Percentiles rank a stretch among this genome's conserved stretches.
Evolutionary conservation across 495 filamentous ascomycete species (phyloP).

Genomic region (Xylaria palmicola): DNA sequence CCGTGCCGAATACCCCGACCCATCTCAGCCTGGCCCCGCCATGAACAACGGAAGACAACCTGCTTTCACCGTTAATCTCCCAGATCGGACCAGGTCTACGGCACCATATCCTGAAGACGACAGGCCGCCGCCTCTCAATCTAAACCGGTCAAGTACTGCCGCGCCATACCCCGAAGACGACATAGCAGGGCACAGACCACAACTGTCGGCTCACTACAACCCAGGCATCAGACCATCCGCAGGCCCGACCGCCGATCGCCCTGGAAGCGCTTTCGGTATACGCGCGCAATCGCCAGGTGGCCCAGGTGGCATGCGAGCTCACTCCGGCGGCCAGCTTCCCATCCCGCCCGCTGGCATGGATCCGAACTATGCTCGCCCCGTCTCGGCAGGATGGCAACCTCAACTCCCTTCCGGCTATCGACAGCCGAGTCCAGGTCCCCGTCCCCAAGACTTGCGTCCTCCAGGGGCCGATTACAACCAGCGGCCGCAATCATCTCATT

Average conservation of each 20-base stretch:
- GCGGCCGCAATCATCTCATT: constrained; percentile 17
- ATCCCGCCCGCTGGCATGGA: constrained; percentile 33
- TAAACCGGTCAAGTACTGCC: constrained; percentile 33
- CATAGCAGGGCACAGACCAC: constrained; percentile 26
- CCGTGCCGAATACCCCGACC: constrained; percentile 67
- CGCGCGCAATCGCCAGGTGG: constrained; percentile 35
- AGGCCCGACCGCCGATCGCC: constrained; percentile 54
- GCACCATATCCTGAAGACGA: constrained; percentile 68
- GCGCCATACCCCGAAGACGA: constrained; percentile 58
- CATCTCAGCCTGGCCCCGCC: constrained; percentile 34
- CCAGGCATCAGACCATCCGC: constrained; percentile 35
- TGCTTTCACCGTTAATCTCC: constrained; percentile 47
- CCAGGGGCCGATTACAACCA: constrained; percentile 26
- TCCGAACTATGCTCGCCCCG: constrained; percentile 29
- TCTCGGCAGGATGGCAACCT: constrained; percentile 42
- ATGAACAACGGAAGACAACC: constrained; percentile 49
- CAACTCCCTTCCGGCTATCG: constrained; percentile 42
- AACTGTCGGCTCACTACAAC: constrained; percentile 35
- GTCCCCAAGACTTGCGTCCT: constrained; percentile 24
- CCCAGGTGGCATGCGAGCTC: constrained; percentile 19
- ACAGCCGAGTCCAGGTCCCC: constrained; percentile 38
- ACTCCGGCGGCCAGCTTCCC: constrained; percentile 25
- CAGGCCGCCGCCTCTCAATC: constrained; percentile 42
- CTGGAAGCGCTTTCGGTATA: constrained; percentile 68
- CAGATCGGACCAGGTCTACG: constrained; percentile 48